phyloP scores from a whole-genome alignment of 2,329 filamentous ascomycete genomes.

The Fusarium coffeatum region DNA sequence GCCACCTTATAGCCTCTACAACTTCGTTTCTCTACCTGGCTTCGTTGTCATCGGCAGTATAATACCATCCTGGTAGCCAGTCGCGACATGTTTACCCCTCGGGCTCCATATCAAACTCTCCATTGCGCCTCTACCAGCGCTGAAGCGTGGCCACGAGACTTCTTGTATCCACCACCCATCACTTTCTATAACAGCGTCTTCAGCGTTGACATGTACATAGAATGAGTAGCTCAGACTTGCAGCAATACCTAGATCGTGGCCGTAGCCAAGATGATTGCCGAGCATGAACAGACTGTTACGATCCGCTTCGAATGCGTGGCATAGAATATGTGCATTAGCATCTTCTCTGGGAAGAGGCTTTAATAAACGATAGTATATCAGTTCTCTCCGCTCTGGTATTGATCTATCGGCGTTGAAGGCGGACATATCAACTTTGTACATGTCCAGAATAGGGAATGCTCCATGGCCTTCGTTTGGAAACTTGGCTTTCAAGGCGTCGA shows the following conservation, averaged over 20 bases:
- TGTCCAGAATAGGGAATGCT: slow-evolving; percentile 62
- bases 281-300: slow-evolving; percentile 66
- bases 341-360: slow-evolving; percentile 56
- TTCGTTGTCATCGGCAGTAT: slow-evolving; percentile 44
- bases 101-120: slow-evolving; percentile 67
- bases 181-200: slow-evolving; percentile 60
- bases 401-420: slow-evolving; percentile 57
- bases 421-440: slow-evolving; percentile 66
- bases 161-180: slow-evolving; percentile 67
- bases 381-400: slow-evolving; percentile 59
- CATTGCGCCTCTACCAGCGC: slow-evolving; percentile 60
- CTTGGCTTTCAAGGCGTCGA: slow-evolving; percentile 53
- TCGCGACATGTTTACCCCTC: slow-evolving; percentile 63
- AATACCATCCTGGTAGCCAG: slow-evolving; percentile 66
- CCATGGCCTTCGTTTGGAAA: slow-evolving; percentile 55
- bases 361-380: slow-evolving; percentile 62
- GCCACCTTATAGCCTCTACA: neutral
- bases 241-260: slow-evolving; percentile 54
- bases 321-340: slow-evolving; percentile 59
- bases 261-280: slow-evolving; percentile 61
- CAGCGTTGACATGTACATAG: slow-evolving; percentile 63
- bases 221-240: slow-evolving; percentile 64
- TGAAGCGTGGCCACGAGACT: slow-evolving; percentile 60
- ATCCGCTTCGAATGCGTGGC: slow-evolving; percentile 64
- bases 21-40: slow-evolving; percentile 4